Evolutionary conservation across 1,139 yeast genomes (phyloP), one percentile per base, ranked within the genome.

Genomic region (Lodderomyces elongisporus): DNA sequence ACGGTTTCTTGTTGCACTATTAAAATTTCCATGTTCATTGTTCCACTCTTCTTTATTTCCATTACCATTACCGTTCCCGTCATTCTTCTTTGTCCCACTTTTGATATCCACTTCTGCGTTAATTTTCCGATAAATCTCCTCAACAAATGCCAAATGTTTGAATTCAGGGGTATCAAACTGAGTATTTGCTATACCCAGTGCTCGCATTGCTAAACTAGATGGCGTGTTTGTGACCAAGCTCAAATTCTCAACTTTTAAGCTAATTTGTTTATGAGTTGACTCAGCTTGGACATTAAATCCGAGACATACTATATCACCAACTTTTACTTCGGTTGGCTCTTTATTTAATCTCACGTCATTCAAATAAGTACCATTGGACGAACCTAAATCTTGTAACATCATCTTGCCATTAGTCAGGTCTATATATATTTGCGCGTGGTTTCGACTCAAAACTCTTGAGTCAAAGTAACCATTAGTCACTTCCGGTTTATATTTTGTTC

Each of bases 321-420:
- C 69, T 39, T 77, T 70, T 33, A 91, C 60, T 45, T 79, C 85
- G 5, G 64, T 63, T 3, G 85, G 77, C 33, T 77, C 89, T 26
- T 74, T 69, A 15, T 77, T 75, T 6, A 91, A 67, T 40, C 89
- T 78, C 27, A 62, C 66, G 28, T 80, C 85, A 54, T 91, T 91
- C 32, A 91, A 76, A 54, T 84, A 93, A 0, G 98, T 91, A 8
- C 99, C 99, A 58, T 91, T 91, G 14, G 96, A 85, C 6, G 95
- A 83, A 34, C 88, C 87, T 46, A 88, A 70, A 58, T 91, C 99
- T 46, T 81, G 77, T 27, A 91, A 72, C 73, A 74, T 85, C 23
- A 91, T 70, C 39, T 72, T 72, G 9, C 93, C 89, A 5, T 66
- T 64, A 17, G 61, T 62, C n/a, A 77, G 64, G 46, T 83, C 89